These are phyloP conservation scores for Amaranthus hypochondriacus DNA, from an alignment of 148 eudicot genomes.

Conservation along the genomic window DNA sequence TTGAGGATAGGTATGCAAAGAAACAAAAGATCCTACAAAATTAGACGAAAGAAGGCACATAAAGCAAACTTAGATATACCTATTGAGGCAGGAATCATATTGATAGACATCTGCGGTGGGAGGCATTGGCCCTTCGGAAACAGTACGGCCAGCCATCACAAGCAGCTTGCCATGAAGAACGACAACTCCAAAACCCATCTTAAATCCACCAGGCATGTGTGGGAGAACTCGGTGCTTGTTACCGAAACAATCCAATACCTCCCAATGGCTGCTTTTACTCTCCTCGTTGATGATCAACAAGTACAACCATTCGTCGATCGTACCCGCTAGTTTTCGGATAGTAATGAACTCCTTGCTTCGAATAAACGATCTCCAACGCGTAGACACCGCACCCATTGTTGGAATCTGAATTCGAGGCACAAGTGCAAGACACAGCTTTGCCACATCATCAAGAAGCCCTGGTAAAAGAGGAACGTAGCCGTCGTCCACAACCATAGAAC, in stretches of 20 bases:
- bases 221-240: constrained; percentile 48
- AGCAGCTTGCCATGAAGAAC: constrained; percentile 80
- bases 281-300: constrained; percentile 52
- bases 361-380: constrained; percentile 69
- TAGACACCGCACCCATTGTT: constrained; percentile 73
- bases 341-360: constrained; percentile 70
- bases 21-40: not conserved
- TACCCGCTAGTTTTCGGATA: constrained; percentile 61
- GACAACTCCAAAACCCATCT: constrained; percentile 65
- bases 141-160: constrained; percentile 65
- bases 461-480: constrained; percentile 54
- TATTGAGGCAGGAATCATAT: constrained; percentile 81
- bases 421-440: constrained; percentile 77
- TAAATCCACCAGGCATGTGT: constrained; percentile 69
- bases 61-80: constrained; percentile 38
- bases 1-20: not conserved
- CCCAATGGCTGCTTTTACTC: constrained; percentile 73
- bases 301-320: constrained; percentile 94
- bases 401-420: constrained; percentile 65
- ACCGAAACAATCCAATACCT: constrained; percentile 76
- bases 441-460: constrained; percentile 88
- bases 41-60: not conserved
- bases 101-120: constrained; percentile 71
- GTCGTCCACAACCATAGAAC: constrained; percentile 30
- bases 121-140: constrained; percentile 40